These are phyloP conservation scores for Flaveria floridana DNA, from an alignment of 140 eudicot genomes.

Conservation along the genomic window DNA sequence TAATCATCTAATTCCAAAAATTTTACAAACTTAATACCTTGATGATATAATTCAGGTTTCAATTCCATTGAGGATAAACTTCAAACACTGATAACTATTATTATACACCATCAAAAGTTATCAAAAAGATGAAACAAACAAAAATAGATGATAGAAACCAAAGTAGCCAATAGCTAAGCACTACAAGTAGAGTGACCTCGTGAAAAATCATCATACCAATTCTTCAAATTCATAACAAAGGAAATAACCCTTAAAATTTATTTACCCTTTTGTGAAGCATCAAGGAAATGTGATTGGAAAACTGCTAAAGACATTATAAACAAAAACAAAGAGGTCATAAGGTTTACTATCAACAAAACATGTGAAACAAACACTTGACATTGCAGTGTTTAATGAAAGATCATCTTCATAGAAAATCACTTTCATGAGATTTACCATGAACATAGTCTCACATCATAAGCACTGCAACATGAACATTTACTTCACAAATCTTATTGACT, in stretches of 20 bases:
- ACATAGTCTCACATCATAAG: background rate
- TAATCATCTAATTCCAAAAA: no score
- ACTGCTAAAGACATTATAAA: background rate
- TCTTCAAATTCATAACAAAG: background rate
- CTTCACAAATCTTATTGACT: background rate
- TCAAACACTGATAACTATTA: no score
- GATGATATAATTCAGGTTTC: no score
- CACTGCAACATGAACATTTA: background rate
- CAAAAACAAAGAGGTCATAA: background rate
- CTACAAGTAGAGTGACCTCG: no score
- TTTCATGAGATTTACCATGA: background rate
- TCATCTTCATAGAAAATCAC: background rate
- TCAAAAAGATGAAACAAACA: no score
- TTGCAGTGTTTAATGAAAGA: background rate
- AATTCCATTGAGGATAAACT: no score
- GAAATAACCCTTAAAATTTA: background rate
- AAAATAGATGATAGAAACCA: no score
- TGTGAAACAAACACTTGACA: background rate
- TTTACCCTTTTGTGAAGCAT: background rate
- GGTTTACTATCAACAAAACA: background rate
- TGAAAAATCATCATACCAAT: no score
- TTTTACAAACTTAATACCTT: no score
- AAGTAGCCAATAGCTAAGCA: no score
- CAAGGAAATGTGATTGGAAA: slow-evolving; percentile 7
- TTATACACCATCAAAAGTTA: no score